These are phyloP conservation scores for Mycena maculata DNA, from an alignment of 768 basidiomycete genomes.

Conservation along the genomic window DNA sequence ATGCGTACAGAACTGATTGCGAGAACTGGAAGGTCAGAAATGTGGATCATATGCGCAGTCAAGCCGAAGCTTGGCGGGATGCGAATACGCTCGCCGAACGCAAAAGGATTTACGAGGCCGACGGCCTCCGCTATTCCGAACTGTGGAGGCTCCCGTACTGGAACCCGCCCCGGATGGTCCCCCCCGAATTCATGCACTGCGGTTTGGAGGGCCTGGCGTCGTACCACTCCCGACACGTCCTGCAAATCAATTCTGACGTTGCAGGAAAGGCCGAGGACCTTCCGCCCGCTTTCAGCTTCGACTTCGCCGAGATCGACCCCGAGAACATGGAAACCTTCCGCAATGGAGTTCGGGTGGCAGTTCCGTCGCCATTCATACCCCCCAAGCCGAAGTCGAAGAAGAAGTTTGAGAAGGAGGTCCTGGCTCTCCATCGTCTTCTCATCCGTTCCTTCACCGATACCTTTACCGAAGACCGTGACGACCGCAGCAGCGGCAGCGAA, in stretches of 20 bases:
- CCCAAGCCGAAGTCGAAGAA: neutral
- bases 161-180: conserved; percentile 36
- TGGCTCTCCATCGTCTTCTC: neutral
- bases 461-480: neutral
- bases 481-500: neutral
- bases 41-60: conserved; percentile 12
- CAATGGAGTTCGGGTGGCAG: no score
- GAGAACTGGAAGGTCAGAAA: conserved; percentile 25
- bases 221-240: conserved; percentile 30
- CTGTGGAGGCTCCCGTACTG: conserved; percentile 44
- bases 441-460: neutral
- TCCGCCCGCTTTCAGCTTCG: neutral
- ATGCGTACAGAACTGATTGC: conserved; percentile 15
- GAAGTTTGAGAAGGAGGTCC: conserved; percentile 6
- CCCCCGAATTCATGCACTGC: conserved; percentile 46
- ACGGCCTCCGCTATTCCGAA: conserved; percentile 38
- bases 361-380: neutral
- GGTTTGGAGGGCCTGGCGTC: conserved; percentile 37
- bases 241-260: conserved; percentile 16
- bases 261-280: neutral
- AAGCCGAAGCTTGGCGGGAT: conserved; percentile 27
- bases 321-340: no score
- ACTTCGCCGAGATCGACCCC: neutral
- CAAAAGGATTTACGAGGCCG: conserved; percentile 21
- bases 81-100: conserved; percentile 21